phyloP scores from a whole-genome alignment of 768 basidiomycete species.

The Rhizopogon roseolus region DNA sequence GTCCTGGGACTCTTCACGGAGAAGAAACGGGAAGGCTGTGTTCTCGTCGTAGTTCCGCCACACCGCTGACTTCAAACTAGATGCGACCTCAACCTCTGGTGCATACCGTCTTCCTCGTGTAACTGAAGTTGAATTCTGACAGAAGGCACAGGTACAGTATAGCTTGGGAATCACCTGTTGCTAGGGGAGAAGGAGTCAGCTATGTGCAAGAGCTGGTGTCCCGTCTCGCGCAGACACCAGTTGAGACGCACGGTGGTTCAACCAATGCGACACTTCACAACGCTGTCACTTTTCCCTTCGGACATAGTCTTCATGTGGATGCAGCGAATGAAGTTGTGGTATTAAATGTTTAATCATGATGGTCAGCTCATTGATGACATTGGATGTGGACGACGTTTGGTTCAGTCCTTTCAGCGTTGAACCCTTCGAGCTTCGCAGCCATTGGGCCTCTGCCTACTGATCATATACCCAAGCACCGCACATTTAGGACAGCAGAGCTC shows the following conservation, averaged over 20 bases:
- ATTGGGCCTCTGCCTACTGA: conserved; percentile 64
- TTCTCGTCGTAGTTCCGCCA: not conserved
- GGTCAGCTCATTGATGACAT: conserved; percentile 33
- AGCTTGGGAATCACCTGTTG: conserved; percentile 73
- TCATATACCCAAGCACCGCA: conserved; percentile 54
- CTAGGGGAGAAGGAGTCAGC: conserved; percentile 66
- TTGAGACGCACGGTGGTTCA: conserved; percentile 63
- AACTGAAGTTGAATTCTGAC: not conserved
- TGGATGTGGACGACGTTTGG: not conserved
- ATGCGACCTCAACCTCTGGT: conserved; percentile 4
- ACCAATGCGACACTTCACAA: conserved; percentile 77
- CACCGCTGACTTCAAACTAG: not conserved
- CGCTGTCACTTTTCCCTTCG: conserved; percentile 61
- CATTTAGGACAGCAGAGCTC: conserved; percentile 68
- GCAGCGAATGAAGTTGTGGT: conserved; percentile 85
- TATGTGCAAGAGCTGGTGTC: conserved; percentile 80
- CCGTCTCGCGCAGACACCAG: conserved; percentile 68
- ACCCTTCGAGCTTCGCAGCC: conserved; percentile 62
- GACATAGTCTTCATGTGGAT: conserved; percentile 73
- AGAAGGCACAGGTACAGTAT: conserved; percentile 43
- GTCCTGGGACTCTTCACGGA: conserved; percentile 86
- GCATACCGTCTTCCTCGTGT: conserved; percentile 1
- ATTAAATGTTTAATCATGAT: conserved; percentile 76
- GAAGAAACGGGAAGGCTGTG: conserved; percentile 86
- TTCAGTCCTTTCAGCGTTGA: conserved; percentile 76